A percentile compares a stretch with the other conserved stretches of the same genome.
Conservation (phyloP, 371 early-diverging fungal species). For the Dichotomocladium elegans region DNA sequence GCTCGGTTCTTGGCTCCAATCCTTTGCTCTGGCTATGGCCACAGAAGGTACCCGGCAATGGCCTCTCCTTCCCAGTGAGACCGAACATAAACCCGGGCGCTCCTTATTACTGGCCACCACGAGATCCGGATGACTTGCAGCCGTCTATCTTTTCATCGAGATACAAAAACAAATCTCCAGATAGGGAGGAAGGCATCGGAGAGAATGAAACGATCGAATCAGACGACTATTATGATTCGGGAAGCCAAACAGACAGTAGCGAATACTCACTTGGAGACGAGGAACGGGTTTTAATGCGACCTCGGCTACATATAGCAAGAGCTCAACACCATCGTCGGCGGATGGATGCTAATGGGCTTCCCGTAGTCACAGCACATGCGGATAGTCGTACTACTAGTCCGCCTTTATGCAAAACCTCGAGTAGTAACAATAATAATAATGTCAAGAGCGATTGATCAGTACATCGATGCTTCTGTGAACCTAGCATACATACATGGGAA, state of each 20-base stretch:
- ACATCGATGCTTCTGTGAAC: too few species aligned
- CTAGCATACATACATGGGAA: too few species aligned
- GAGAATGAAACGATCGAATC: not conserved
- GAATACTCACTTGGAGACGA: slow-evolving; percentile 30
- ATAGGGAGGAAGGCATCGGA: slow-evolving; percentile 14
- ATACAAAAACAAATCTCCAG: slow-evolving; percentile 24
- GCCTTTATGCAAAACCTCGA: too few species aligned
- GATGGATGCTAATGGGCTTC: too few species aligned
- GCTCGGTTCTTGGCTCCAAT: slow-evolving; percentile 71
- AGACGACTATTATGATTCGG: slow-evolving; percentile 34
- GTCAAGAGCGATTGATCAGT: too few species aligned
- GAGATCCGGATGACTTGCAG: slow-evolving; percentile 21
- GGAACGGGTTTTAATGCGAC: slow-evolving; percentile 19
- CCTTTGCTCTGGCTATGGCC: slow-evolving; percentile 72
- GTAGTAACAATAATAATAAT: too few species aligned
- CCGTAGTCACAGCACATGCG: too few species aligned
- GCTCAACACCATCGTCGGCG: too few species aligned
- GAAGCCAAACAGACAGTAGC: slow-evolving; percentile 23
- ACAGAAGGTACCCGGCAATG: slow-evolving; percentile 58
- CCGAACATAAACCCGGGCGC: slow-evolving; percentile 10
- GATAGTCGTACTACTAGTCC: too few species aligned
- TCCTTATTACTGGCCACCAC: slow-evolving; percentile 20
- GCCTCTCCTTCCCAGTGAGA: slow-evolving; percentile 64
- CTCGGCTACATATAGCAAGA: slow-evolving; percentile 8
- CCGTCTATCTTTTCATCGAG: slow-evolving; percentile 26